phyloP scores from a whole-genome alignment of 2,329 filamentous ascomycete genomes.

The Cercospora zeina region DNA sequence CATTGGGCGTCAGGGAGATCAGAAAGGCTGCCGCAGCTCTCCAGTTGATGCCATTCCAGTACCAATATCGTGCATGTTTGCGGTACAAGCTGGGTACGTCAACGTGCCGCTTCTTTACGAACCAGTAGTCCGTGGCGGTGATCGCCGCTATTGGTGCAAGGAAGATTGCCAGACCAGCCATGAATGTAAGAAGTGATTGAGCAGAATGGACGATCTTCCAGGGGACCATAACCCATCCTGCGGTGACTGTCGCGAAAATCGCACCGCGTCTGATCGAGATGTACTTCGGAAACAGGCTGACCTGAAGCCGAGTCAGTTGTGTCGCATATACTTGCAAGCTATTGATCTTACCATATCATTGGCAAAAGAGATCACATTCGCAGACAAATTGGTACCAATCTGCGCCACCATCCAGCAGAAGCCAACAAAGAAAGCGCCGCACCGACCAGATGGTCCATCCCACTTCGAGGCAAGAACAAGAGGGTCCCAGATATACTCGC shows the following conservation, averaged over 20 bases:
- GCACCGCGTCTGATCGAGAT: slow-evolving; percentile 48
- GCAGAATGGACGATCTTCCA: slow-evolving; percentile 67
- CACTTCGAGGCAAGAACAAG: slow-evolving; percentile 42
- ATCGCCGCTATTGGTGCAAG: slow-evolving; percentile 64
- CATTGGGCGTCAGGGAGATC: slow-evolving; percentile 57
- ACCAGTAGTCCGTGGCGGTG: slow-evolving; percentile 58
- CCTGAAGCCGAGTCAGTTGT: not conserved
- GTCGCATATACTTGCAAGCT: no score
- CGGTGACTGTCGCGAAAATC: slow-evolving; percentile 51
- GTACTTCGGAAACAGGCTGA: slow-evolving; percentile 54
- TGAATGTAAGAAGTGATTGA: slow-evolving; percentile 55
- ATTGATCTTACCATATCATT: slow-evolving; percentile 51
- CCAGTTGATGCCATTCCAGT: slow-evolving; percentile 58
- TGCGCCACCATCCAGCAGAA: slow-evolving; percentile 55
- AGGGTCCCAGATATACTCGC: slow-evolving; percentile 46
- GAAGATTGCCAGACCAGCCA: slow-evolving; percentile 66
- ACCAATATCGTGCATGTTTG: slow-evolving; percentile 53
- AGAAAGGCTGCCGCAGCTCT: slow-evolving; percentile 59
- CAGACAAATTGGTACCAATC: slow-evolving; percentile 55
- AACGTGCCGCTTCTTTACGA: slow-evolving; percentile 48
- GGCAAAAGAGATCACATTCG: slow-evolving; percentile 56
- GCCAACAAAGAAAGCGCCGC: slow-evolving; percentile 40
- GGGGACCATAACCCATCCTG: slow-evolving; percentile 54
- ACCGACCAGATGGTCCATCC: slow-evolving; percentile 37
- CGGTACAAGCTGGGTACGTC: slow-evolving; percentile 57